These are phyloP conservation scores for Ambrosiella xylebori DNA, from an alignment of 2,329 filamentous ascomycete genomes.

Conservation along the genomic window DNA sequence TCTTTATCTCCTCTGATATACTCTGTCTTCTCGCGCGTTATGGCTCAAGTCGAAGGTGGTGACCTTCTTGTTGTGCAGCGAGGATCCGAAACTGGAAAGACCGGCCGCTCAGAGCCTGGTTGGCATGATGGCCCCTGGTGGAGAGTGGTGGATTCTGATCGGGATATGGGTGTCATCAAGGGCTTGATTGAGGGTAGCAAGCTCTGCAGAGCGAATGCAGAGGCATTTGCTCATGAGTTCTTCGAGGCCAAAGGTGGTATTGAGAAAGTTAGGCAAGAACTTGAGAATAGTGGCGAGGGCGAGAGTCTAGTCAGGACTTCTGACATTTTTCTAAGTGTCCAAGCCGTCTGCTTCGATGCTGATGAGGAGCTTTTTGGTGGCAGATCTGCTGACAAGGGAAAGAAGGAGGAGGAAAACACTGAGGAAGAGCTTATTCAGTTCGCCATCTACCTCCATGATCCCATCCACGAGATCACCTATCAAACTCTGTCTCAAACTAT, in stretches of 20 bases:
- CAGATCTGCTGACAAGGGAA: conserved; percentile 36
- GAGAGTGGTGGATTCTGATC: conserved; percentile 51
- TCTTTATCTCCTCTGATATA: conserved; percentile 87
- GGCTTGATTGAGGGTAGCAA: conserved; percentile 79
- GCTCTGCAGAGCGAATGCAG: conserved; percentile 73
- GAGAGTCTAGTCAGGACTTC: conserved; percentile 80
- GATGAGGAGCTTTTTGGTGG: conserved; percentile 50
- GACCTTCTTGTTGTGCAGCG: conserved; percentile 89
- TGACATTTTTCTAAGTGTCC: conserved; percentile 89
- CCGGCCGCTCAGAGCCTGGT: conserved; percentile 41
- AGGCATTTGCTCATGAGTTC: conserved; percentile 74
- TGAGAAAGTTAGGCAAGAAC: conserved; percentile 57
- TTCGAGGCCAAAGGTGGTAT: conserved; percentile 63
- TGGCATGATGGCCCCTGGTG: conserved; percentile 98
- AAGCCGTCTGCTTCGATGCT: conserved; percentile 55
- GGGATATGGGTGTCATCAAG: conserved; percentile 63
- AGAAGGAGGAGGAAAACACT: conserved; percentile 20
- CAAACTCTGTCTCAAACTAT: conserved; percentile 66
- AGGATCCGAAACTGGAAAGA: conserved; percentile 63
- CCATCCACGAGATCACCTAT: conserved; percentile 81
- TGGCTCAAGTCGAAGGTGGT: conserved; percentile 97
- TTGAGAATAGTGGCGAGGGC: conserved; percentile 67
- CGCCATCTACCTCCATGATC: conserved; percentile 68
- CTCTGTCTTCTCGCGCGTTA: conserved; percentile 79
- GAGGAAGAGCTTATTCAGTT: conserved; percentile 51